Conservation (phyloP, 139 green algal species). For the Pleodorina starrii region DNA sequence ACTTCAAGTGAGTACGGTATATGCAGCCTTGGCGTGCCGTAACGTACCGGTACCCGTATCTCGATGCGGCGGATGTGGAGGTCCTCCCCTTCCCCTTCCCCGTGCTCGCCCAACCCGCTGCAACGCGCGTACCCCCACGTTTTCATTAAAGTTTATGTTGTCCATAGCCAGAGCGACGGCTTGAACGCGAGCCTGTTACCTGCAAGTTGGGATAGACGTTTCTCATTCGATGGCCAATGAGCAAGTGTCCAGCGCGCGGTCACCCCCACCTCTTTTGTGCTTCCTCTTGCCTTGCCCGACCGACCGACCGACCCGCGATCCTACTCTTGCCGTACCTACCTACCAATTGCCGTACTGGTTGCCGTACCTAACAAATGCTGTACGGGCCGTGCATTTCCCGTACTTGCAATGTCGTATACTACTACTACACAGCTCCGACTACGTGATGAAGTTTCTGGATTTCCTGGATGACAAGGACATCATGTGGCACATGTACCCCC, state of each 20-base stretch:
- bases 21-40: not conserved
- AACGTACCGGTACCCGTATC: not conserved
- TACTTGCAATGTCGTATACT: no score
- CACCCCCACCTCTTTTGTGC: not conserved
- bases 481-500: not conserved
- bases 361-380: not conserved
- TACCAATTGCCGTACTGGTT: not conserved
- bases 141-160: no score
- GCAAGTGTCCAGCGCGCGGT: not conserved
- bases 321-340: not conserved
- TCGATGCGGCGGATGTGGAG: not conserved
- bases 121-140: no score
- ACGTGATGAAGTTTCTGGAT: not conserved
- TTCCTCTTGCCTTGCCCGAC: not conserved
- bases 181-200: not conserved
- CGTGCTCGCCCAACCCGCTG: no score
- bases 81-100: no score
- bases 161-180: not conserved
- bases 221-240: no score
- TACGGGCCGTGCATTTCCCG: not conserved
- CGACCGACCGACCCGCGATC: not conserved
- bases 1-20: slow-evolving; percentile 7
- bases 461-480: slow-evolving; percentile 19
- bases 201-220: no score
- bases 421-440: not conserved